phyloP scores from a whole-genome alignment of 2,329 filamentous ascomycete species.

The Cercospora sp. region DNA sequence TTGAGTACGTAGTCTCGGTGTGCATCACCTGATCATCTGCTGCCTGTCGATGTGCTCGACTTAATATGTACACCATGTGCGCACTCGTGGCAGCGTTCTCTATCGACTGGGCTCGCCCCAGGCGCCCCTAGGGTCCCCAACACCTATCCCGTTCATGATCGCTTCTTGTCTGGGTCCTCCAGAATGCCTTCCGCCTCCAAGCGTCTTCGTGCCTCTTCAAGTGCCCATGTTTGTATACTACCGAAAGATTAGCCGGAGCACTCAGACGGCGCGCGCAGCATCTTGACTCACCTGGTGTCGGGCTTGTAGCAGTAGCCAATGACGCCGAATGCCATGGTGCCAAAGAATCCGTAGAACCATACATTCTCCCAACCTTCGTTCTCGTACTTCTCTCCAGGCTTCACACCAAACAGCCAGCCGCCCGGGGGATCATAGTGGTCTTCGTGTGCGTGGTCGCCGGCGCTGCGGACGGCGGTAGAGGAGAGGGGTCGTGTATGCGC shows the following conservation, averaged over 20 bases:
- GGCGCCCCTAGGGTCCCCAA: background rate
- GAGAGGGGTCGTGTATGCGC: constrained; percentile 37
- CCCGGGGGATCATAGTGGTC: constrained; percentile 84
- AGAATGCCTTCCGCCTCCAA: constrained; percentile 95
- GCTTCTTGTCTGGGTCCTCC: constrained; percentile 64
- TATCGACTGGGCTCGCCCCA: background rate
- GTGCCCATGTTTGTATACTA: constrained; percentile 98
- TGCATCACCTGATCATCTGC: constrained; percentile 18
- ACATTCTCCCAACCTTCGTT: constrained; percentile 94
- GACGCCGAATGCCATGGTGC: constrained; percentile 69
- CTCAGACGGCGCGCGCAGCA: background rate
- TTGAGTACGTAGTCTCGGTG: background rate
- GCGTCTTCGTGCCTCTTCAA: constrained; percentile 92
- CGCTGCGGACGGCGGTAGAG: constrained; percentile 36
- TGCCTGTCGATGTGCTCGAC: constrained; percentile 17
- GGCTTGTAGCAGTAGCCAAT: constrained; percentile 95
- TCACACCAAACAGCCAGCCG: constrained; percentile 91
- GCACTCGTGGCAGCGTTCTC: background rate
- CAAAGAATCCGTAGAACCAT: constrained; percentile 82
- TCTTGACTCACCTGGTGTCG: constrained; percentile 81
- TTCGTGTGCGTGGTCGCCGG: constrained; percentile 66
- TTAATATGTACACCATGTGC: constrained; percentile 22
- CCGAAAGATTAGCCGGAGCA: constrained; percentile 13
- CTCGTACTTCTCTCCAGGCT: constrained; percentile 92
- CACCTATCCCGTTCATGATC: constrained; percentile 8